Evolutionary conservation across 2,329 filamentous ascomycete genomes (phyloP), one percentile per base, ranked within the genome.

Genomic region (Periconia sp.): DNA sequence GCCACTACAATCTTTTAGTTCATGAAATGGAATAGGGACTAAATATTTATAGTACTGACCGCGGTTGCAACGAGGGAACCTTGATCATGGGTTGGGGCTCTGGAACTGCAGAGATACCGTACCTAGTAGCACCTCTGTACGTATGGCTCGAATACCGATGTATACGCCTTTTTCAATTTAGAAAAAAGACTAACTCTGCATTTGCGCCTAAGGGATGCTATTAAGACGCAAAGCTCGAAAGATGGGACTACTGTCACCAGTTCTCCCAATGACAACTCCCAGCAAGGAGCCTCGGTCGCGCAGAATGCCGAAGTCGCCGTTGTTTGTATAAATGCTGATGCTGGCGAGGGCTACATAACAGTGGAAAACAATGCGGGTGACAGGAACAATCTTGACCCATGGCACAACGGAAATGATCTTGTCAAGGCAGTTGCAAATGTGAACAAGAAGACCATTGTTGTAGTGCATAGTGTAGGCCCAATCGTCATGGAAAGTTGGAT

Each of bases 41-140:
- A 20, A 54, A 14, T 7, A 2, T 14, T 13, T 15, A 41, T 19
- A 49, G 46, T 47, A 54, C 67, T 10, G 89, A 95, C 73, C 84
- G 89, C 30, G 85, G 72, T 64, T 87, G 79, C 69, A 79, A 75
- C 70, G 81, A 83, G 41, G 84, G 84, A 14, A 86, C 84, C 2
- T 76, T 90, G 3, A 86, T 85, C 15, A 88, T 88, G 84, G 86
- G 85, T 41, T 87, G 86, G 83, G 86, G 86, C 0, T 84, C 80
- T 20, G 85, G 85, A 8, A 78, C 81, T 3, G 80, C 80, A 3
- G 66, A 74, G 33, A 70, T 72, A 51, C 70, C 72, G 58, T 77
- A 80, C 55, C 72, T 81, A 23, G 61, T 81, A 47, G 73, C 68
- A 2, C 77, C 77, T 1, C 65, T 77, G 11, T 27, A 27, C 23